These are phyloP conservation scores for Chlorella variabilis DNA, from an alignment of 163 green algal genomes.

Conservation along the genomic window DNA sequence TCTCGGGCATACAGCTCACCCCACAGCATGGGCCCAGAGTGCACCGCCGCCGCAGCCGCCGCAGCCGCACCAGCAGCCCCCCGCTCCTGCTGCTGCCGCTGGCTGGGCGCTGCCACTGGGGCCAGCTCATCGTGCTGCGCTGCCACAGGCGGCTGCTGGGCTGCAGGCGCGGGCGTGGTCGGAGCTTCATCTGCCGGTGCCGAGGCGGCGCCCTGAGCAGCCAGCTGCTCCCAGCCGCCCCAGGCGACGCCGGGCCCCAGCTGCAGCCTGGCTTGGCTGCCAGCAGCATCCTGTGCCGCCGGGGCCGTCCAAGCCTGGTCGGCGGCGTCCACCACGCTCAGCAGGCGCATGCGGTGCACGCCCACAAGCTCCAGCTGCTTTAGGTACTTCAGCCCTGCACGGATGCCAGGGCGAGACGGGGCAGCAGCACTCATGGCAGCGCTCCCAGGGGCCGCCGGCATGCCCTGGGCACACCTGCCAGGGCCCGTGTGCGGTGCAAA, in stretches of 20 bases:
- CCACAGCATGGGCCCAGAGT: conserved; percentile 15
- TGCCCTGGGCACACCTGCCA: no score
- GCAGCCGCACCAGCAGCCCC: background rate
- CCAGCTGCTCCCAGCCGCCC: no score
- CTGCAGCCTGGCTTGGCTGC: background rate
- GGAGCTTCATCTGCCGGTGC: no score
- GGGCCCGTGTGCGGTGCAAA: no score
- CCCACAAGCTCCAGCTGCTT: background rate
- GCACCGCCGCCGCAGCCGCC: background rate
- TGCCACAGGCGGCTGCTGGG: background rate
- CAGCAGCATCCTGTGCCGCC: background rate
- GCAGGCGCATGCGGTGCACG: conserved; percentile 17
- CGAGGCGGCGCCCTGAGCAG: no score
- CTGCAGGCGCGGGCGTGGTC: no score
- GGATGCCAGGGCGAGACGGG: no score
- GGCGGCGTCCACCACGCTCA: conserved; percentile 1
- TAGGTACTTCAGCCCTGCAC: conserved; percentile 3
- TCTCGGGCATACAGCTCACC: conserved; percentile 16
- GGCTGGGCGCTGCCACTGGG: background rate
- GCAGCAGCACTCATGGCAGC: no score
- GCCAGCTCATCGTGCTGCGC: background rate
- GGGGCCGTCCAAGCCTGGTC: conserved; percentile 8
- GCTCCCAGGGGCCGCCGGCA: no score
- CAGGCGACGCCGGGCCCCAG: background rate
- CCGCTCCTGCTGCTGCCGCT: background rate